Conservation (phyloP, 2,329 filamentous ascomycete species). For the Alternaria metachromatica region DNA sequence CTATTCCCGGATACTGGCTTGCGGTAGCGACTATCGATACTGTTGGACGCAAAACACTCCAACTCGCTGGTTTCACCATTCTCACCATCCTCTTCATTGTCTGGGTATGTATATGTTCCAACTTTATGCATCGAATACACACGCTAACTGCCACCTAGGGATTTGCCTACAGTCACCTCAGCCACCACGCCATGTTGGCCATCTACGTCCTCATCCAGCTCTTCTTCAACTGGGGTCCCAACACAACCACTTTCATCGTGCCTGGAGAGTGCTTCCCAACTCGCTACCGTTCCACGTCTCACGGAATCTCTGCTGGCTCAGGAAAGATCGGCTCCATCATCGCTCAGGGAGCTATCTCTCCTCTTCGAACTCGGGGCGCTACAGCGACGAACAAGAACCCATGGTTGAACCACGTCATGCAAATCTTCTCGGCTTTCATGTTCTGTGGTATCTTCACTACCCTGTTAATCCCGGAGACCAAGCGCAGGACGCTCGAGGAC, state of each 20-base stretch:
- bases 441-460: slow-evolving; percentile 71
- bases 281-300: slow-evolving; percentile 57
- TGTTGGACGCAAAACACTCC: slow-evolving; percentile 61
- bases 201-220: slow-evolving; percentile 58
- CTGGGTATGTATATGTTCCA: slow-evolving; percentile 24
- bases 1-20: slow-evolving; percentile 81
- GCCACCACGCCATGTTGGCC: slow-evolving; percentile 50
- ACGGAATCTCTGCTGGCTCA: slow-evolving; percentile 58
- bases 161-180: slow-evolving; percentile 46
- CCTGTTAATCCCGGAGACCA: slow-evolving; percentile 77
- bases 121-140: rapidly evolving
- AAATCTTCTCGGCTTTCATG: slow-evolving; percentile 84
- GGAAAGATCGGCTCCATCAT: slow-evolving; percentile 59
- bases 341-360: slow-evolving; percentile 56
- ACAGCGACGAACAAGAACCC: slow-evolving; percentile 55
- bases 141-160: slow-evolving; percentile 9
- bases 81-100: slow-evolving; percentile 46
- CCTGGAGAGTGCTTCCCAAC: slow-evolving; percentile 60
- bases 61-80: slow-evolving; percentile 41
- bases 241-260: slow-evolving; percentile 60
- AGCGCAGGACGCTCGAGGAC: slow-evolving; percentile 75
- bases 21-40: slow-evolving; percentile 66
- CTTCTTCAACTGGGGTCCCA: slow-evolving; percentile 61
- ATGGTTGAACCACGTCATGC: slow-evolving; percentile 75
- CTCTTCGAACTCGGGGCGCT: slow-evolving; percentile 59